Evolutionary conservation across 2,329 filamentous ascomycete genomes (phyloP).

Genomic region (Cryoendolithus antarcticus): DNA sequence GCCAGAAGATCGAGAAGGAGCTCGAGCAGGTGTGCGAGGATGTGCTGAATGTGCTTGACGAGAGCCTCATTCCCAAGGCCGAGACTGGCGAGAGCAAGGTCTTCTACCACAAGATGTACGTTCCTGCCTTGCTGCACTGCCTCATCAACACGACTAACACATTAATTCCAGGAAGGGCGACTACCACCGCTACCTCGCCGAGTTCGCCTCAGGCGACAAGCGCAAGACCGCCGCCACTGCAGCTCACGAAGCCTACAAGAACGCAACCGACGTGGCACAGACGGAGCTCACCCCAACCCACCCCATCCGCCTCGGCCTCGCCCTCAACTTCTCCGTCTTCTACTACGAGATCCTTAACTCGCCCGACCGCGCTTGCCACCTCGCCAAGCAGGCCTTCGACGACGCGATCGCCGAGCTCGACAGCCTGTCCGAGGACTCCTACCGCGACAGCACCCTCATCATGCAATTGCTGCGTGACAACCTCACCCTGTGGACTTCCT

Average conservation of each 20-base stretch:
- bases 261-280: constrained; percentile 94
- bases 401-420: constrained; percentile 98
- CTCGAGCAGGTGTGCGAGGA: constrained; percentile 97
- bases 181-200: constrained; percentile 89
- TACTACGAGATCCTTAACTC: constrained; percentile 99
- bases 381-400: constrained; percentile 98
- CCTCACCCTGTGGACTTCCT: constrained; percentile 95
- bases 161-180: constrained; percentile 68
- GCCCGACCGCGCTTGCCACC: constrained; percentile 91
- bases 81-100: constrained; percentile 98
- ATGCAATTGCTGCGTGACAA: constrained; percentile 99
- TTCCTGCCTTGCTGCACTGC: constrained; percentile 13
- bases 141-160: constrained; percentile 6
- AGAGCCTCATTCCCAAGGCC: constrained; percentile 88
- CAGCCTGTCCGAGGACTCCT: constrained; percentile 93
- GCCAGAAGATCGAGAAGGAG: constrained; percentile 95
- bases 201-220: constrained; percentile 88
- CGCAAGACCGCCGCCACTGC: constrained; percentile 77
- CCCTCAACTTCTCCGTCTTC: constrained; percentile 98
- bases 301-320: constrained; percentile 93
- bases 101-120: constrained; percentile 99
- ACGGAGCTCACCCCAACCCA: constrained; percentile 94
- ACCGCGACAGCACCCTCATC: constrained; percentile 97
- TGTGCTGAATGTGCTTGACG: constrained; percentile 86
- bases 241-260: constrained; percentile 96